Base-by-base conservation (phyloP, 1,139 yeast genomes). In the Pichia sp. region DNA sequence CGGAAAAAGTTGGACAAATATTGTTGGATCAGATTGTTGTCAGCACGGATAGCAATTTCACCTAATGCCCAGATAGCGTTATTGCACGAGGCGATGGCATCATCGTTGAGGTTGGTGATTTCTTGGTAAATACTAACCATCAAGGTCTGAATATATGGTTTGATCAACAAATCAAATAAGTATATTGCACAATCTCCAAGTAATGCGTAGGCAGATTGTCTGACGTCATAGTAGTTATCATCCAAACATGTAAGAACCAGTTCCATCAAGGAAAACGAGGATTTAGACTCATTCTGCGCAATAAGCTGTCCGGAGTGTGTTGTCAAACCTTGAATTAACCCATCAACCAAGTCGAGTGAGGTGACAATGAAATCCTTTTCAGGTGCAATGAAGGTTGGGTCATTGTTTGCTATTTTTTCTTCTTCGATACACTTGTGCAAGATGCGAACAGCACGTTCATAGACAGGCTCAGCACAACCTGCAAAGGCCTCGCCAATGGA, bases 51-150 rank as follows among this genome's bases (percentile, higher is more conserved):
- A 1, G 88, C 76, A 43, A 95, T 81, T 69, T 93, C 96, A 40
- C 99, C 99, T 20, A 88, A 73, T 1, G 96, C 81, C 99, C 99
- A 93, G 51, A 90, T 84, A 1, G 98, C 96, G 70, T 93, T 93
- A 68, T 91, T 89, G 69, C 85, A 80, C 50, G 88, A 85, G 20
- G 93, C 80, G 70, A 77, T 73, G 60, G 89, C 72, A 20, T 58
- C 50, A 64, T 72, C 74, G 48, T 76, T 71, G 57, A 84, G 68
- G 63, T 75, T 78, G 55, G 79, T 74, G 60, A 87, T 75, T 67
- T 88, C 96, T 60, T 84, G 81, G 5, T 91, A 85, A 58, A 87
- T 79, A 54, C 81, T 77, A 33, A 83, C 74, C 65, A 91, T 74
- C 33, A 90, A 74, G 45, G 78, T 76, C 58, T 81, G 78, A 59